Conservation (phyloP, 139 green algal species). For the Chlorella sp. region DNA sequence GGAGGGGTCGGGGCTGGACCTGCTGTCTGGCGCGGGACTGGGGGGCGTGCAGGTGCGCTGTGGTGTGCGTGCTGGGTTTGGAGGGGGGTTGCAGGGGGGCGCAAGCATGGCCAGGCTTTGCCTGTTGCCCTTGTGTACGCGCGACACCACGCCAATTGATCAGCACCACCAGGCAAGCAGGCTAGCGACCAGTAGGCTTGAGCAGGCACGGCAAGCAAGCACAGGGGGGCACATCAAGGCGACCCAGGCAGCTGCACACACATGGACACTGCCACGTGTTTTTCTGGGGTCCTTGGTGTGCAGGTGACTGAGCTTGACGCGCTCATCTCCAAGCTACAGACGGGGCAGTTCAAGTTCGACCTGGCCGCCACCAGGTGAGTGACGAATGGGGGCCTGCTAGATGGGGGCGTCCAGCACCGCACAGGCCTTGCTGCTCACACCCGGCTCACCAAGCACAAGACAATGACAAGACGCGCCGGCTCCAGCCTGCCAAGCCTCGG, state of each 20-base stretch:
- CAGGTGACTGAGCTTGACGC: background rate
- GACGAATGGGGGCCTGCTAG: background rate
- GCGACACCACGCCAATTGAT: background rate
- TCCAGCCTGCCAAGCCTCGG: background rate
- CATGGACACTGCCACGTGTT: background rate
- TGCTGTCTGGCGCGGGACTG: no score
- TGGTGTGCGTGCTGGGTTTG: no score
- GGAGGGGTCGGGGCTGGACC: no score
- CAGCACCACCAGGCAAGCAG: background rate
- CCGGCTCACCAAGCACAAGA: no score
- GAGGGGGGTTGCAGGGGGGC: no score
- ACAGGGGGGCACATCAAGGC: background rate
- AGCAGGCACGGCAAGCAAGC: background rate
- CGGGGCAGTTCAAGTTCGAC: background rate
- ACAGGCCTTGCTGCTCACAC: background rate
- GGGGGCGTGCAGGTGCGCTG: no score
- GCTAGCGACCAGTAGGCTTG: no score
- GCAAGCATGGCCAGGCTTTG: no score
- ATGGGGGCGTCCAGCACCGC: background rate
- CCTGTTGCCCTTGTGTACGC: background rate
- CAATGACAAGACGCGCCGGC: background rate
- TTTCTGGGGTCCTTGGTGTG: background rate
- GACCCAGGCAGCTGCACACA: background rate
- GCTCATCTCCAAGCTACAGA: background rate
- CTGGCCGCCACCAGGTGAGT: background rate